Evolutionary conservation across 371 early-diverging fungal species (phyloP), one percentile per base, ranked within the genome.

Genomic region (Cladochytrium tenue): DNA sequence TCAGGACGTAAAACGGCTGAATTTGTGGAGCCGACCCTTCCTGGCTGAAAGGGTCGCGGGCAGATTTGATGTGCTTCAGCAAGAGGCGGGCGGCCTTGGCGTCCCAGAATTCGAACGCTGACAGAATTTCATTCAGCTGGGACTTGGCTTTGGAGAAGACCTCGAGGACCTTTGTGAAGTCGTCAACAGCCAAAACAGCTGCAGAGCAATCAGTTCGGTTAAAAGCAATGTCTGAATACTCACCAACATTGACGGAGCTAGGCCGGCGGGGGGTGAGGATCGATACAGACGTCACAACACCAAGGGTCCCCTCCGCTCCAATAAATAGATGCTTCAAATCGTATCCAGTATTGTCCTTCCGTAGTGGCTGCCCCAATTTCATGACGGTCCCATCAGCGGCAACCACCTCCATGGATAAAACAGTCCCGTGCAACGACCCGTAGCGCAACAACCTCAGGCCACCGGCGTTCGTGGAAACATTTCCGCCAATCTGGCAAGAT

Each of bases 21-120:
- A 50, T 70, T 23, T 64, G 30, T 20, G 13, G 43, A 7, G 20
- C 13, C 43, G 7, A 7, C 27, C 81, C 81, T 31, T 83, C 74
- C 67, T 5, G 1, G 13, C 60, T 60, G 65, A 93, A 84, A 0
- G 91, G 93, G 60, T 84, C 80, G 28, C 76, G 76, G 53, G 65
- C 35, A 56, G 52, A 51, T 4, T 55, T 74, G 76, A 63, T 74
- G 77, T 95, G 91, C 36, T 81, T 74, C 56, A 88, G 77, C 51
- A 93, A 90, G 67, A 95, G 85, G 53, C 82, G 77, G 31, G 89
- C 70, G 10, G 90, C 83, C 33, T 76, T 81, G 25, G 73, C 68
- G 71, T 98, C 98, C 91, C 93, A 96, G 69, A 96, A 97, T 77
- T 98, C 98, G 69, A 93, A 98, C 0, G 98, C 96, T 76, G 95